Evolutionary conservation across 331 rosid genomes (phyloP), one percentile per base, ranked within the genome.

Genomic region (Arachis monticola): DNA sequence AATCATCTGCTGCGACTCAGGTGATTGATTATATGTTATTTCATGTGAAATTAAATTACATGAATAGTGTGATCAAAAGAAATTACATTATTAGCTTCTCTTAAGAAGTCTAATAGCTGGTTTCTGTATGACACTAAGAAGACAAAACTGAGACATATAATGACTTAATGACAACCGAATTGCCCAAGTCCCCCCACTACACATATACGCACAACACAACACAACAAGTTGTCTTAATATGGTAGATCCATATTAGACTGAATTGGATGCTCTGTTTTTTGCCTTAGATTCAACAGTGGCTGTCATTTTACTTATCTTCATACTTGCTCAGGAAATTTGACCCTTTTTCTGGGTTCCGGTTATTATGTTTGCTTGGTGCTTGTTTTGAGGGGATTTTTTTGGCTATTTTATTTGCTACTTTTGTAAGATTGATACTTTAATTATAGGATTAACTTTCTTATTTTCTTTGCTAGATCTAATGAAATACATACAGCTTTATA

Each of bases 1-100:
- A 88, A 48, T 88, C 92, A 58, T 79, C 91, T 42, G 78, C 87
- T 63, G 69, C 83, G 22, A 78, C 86, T 55, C 96, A 88, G 90
- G 93, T 90, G 53, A 50, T 77, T 65, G 38, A 22, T 38, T 47
- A 8, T 69, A 27, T 60, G 31, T 64, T 71, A 58, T 64, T 50
- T 58, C 44, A 5, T 32, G 46, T 12, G 32, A 70, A 50, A 50
- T 63, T 56, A 61, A 73, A 48, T 73, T 73, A 27, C 47, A 42
- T 35, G 38, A 13, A 27, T 44, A 44, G 40, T 35, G 4, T 35
- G 40, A 3, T 4, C 40, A 35, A 35, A 35, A 35, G 40, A 35
- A 35, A 4, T 35, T 35, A 35, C 40, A 35, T 2, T 35, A 35
- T 35, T 44, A 31, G 12, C 40, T 64, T 53, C 8, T 67, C 32